Conservation (phyloP, 805 yeast genomes). For the Candida dendrica region DNA sequence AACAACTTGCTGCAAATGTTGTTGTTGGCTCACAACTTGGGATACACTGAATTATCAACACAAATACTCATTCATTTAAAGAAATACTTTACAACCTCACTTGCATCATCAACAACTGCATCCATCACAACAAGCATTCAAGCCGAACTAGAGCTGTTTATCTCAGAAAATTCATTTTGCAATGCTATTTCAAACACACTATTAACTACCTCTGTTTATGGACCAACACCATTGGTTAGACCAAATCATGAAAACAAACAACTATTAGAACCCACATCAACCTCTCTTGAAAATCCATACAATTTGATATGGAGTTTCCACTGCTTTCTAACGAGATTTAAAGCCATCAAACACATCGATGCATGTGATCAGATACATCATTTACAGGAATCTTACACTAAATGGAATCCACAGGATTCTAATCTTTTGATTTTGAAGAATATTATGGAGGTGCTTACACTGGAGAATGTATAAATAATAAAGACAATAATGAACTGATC, state of each 20-base stretch:
- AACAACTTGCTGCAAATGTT: constrained; percentile 36
- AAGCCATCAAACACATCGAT: constrained; percentile 25
- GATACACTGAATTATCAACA: constrained; percentile 33
- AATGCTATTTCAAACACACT: neutral
- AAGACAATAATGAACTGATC: no score
- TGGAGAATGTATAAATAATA: neutral
- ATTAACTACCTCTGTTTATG: neutral
- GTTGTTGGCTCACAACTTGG: constrained; percentile 43
- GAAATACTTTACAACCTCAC: constrained; percentile 23
- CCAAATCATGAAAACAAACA: neutral
- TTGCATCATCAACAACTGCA: neutral
- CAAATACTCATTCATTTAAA: constrained; percentile 36
- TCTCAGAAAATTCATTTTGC: neutral
- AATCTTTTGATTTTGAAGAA: constrained; percentile 13
- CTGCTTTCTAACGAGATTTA: constrained; percentile 28
- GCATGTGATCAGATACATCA: constrained; percentile 7
- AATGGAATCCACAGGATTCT: constrained; percentile 12
- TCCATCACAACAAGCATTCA: neutral
- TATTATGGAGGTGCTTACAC: constrained; percentile 18
- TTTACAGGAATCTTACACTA: constrained; percentile 7
- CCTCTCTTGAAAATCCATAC: constrained; percentile 26
- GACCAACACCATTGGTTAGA: neutral
- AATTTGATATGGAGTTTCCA: constrained; percentile 36
- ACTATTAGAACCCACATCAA: constrained; percentile 7
- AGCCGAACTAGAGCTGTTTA: neutral